Evolutionary conservation across 2,329 filamentous ascomycete genomes (phyloP), one percentile per base, ranked within the genome.

Genomic region (Aspergillus vadensis): DNA sequence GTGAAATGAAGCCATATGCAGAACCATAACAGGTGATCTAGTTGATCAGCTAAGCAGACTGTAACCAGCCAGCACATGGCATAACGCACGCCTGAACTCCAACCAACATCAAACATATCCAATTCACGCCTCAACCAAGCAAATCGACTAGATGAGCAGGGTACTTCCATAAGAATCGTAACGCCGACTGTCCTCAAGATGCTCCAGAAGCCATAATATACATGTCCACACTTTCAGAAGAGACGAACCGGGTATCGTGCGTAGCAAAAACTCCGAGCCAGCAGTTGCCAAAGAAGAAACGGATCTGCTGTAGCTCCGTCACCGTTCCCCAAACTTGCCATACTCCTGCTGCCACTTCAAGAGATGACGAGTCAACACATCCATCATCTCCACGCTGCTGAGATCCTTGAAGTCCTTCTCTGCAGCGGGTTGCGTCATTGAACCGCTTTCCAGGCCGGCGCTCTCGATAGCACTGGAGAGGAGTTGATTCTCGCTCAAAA

Each of bases 341-440:
- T 79, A 92, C 70, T 91, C 85, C 65, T 89, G 88, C 78, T 96
- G 91, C 91, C 91, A 96, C 70, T 90, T 89, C 66, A 94, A 85
- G 69, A 96, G 83, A 73, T 92, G 88, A 63, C 90, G 84, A 63
- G 90, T 93, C 73, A 96, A 77, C 67, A 87, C 84, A 74, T 96
- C 92, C 91, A 96, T 96, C 91, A 96, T 96, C 77, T 96, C 91
- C 65, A 91, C 82, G 67, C 89, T 92, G 59, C 82, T 90, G 65
- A 97, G 80, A 8, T 89, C 85, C 67, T 88, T 91, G 75, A 96
- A 96, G 1, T 88, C 84, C 68, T 71, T 74, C 60, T 79, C 76
- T 50, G 76, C 72, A 48, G 65, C 61, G 17, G 66, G 65, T 43
- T 67, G 65, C 17, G 62, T 65, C n/a, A 41, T 41, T 17, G 58